Conservation (phyloP, 768 basidiomycete species). For the Phaffia australis region DNA sequence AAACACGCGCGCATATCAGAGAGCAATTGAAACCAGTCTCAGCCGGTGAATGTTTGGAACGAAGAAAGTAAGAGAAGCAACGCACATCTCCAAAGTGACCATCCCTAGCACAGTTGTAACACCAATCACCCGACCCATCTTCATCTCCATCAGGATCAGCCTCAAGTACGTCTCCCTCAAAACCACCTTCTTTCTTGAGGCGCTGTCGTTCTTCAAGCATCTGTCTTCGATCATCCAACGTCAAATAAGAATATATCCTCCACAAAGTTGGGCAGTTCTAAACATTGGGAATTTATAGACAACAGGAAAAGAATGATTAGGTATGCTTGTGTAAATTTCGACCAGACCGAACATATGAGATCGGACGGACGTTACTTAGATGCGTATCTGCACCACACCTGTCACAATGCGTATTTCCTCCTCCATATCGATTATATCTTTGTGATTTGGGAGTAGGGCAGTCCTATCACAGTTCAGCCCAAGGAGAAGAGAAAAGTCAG, state of each 20-base stretch:
- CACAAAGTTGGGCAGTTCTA: constrained; percentile 26
- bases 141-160: constrained; percentile 16
- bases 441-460: constrained; percentile 19
- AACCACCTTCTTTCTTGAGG: constrained; percentile 19
- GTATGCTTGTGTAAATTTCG: neutral
- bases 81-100: constrained; percentile 25
- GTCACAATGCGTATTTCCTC: constrained; percentile 20
- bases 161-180: constrained; percentile 23
- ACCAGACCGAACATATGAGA: neutral
- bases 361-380: constrained; percentile 20
- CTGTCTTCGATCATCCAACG: constrained; percentile 8
- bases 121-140: constrained; percentile 21
- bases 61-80: neutral
- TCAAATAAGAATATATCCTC: constrained; percentile 26
- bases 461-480: neutral
- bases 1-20: neutral
- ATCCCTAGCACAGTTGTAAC: constrained; percentile 24
- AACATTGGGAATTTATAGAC: neutral
- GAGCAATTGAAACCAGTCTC: neutral
- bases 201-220: constrained; percentile 8
- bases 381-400: constrained; percentile 24
- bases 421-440: constrained; percentile 12
- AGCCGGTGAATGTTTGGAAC: neutral
- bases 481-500: too few species aligned
- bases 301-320: neutral